Evolutionary conservation across 2,329 filamentous ascomycete species (phyloP), one percentile per base, ranked within the genome.

Genomic region (Drechslerella dactyloides): DNA sequence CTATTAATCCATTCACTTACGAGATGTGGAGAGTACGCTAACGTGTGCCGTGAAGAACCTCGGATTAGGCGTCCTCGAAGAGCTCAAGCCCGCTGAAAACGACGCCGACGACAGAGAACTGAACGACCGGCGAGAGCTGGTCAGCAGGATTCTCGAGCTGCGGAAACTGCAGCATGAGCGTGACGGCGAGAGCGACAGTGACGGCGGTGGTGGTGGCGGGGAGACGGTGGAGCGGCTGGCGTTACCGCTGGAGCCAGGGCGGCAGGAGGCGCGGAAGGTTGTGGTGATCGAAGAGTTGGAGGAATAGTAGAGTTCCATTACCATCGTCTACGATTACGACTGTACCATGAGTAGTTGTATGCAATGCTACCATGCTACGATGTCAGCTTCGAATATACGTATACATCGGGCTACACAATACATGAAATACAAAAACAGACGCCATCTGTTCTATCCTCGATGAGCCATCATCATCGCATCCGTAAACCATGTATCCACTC

Each of bases 31-130:
- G 17, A 3, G 5, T 3, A 5, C 13, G 40, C 13, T 44, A 17
- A 15, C 40, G 15, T 6, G 15, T 15, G 17, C 13, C 5, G 40
- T 42, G 59, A 72, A 78, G 77, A 76, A 82, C 73, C 80, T 82
- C n/a, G 81, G 81, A 21, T 78, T 82, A 37, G 81, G 81, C n/a
- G 81, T 82, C 13, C 76, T 82, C 1, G 79, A 82, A 75, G 78
- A 80, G 65, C 77, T 80, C 66, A 77, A 79, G 44, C 74, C 76
- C 10, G 50, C 55, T 10, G 27, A 30, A 11, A n/a, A 42, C 17
- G 21, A 4, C n/a, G 21, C 10, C 11, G 55, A 61, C 19, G 60
- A 65, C 17, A 55, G 60, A 23, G 68, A 72, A 27, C 5, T 37
- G 24, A 52, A 65, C n/a, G 68, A 72, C 23, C 40, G 60, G 27